phyloP scores from a whole-genome alignment of 768 basidiomycete genomes.

The Lactarius tabidus region DNA sequence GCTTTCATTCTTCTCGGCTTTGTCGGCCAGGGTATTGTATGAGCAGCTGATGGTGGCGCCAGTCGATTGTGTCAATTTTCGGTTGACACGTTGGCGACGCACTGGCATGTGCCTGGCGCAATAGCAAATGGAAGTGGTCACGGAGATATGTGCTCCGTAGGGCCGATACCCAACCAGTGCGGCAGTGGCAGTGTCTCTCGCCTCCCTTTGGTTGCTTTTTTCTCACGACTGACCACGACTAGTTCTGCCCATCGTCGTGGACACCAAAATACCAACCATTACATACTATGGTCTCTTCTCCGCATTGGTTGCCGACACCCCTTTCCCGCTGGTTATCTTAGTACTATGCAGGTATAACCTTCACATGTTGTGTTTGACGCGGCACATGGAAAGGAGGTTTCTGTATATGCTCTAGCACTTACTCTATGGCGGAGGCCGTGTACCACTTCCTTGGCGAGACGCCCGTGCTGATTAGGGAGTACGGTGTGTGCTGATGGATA shows the following conservation, averaged over 20 bases:
- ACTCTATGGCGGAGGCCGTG: no score
- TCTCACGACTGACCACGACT: neutral
- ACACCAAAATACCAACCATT: conserved; percentile 56
- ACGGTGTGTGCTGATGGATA: conserved; percentile 96
- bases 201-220: neutral
- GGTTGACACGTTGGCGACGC: conserved; percentile 61
- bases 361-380: conserved; percentile 81
- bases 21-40: no score
- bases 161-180: conserved; percentile 90
- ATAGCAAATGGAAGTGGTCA: conserved; percentile 32
- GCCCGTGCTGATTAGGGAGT: no score
- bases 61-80: conserved; percentile 41
- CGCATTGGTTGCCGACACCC: conserved; percentile 55
- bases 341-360: conserved; percentile 77
- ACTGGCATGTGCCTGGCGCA: conserved; percentile 46
- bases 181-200: neutral
- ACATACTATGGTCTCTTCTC: conserved; percentile 66
- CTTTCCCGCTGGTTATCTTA: conserved; percentile 13
- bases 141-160: conserved; percentile 67
- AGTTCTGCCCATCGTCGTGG: conserved; percentile 83
- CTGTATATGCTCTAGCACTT: conserved; percentile 89
- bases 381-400: conserved; percentile 77
- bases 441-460: no score
- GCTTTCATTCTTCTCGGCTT: conserved; percentile 10
- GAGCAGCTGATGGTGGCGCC: conserved; percentile 29